A percentile compares a stretch with the other conserved stretches of the same genome.
phyloP scores from a whole-genome alignment of 106 monocot species.

The Gastrodia elata region DNA sequence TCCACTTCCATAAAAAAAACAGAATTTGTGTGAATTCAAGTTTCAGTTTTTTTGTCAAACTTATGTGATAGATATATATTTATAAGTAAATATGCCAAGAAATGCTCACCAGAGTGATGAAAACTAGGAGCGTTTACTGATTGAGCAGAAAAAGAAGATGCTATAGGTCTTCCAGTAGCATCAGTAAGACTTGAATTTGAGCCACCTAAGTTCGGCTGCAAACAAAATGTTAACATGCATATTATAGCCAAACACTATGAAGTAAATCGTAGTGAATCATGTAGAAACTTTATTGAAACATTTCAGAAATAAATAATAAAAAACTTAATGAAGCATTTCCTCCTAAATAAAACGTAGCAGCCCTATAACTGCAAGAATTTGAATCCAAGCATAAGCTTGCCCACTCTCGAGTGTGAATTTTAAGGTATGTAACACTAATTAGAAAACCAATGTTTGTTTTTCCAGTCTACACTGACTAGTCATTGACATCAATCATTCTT shows the following conservation, averaged over 20 bases:
- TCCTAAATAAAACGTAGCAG: neutral
- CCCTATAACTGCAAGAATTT: neutral
- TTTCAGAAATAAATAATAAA: neutral
- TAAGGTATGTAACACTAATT: no score
- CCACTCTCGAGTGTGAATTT: no score
- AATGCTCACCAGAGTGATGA: conserved; percentile 66
- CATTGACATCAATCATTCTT: no score
- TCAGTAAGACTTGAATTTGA: conserved; percentile 67
- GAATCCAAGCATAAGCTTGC: neutral
- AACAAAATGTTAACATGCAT: neutral
- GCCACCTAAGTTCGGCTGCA: conserved; percentile 1
- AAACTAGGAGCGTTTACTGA: conserved; percentile 59
- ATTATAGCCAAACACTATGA: neutral
- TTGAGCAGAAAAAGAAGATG: conserved; percentile 72
- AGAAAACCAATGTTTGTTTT: no score
- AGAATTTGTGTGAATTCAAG: no score
- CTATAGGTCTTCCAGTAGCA: conserved; percentile 51
- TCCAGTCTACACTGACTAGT: no score
- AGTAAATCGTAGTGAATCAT: neutral
- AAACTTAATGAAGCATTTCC: neutral
- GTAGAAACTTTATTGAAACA: neutral
- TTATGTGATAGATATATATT: neutral
- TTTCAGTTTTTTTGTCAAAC: neutral
- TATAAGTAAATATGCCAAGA: neutral
- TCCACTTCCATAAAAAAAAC: neutral